These are phyloP conservation scores for Tolypocladium nubicola DNA, from an alignment of 2,329 filamentous ascomycete species.

Conservation along the genomic window DNA sequence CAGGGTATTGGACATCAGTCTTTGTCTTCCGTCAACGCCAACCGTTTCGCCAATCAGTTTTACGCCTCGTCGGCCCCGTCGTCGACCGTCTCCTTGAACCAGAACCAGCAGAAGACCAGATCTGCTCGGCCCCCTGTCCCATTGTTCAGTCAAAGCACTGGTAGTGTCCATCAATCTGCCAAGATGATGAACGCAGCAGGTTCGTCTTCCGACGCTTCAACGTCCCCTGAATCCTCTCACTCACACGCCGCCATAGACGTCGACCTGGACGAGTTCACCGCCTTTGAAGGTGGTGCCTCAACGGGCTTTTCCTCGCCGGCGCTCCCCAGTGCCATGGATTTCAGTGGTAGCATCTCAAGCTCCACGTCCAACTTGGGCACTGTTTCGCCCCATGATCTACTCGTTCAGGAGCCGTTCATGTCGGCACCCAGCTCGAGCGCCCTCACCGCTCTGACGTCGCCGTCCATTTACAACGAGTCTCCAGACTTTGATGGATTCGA, in stretches of 20 bases:
- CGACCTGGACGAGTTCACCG: constrained; percentile 47
- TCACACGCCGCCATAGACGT: constrained; percentile 36
- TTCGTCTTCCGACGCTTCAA: constrained; percentile 10
- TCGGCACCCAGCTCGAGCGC: constrained; percentile 75
- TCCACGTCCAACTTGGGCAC: constrained; percentile 52
- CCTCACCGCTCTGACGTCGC: constrained; percentile 77
- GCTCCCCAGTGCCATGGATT: constrained; percentile 39
- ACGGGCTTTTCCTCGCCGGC: constrained; percentile 45
- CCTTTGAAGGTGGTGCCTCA: constrained; percentile 41
- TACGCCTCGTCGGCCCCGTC: constrained; percentile 58
- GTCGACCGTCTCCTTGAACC: constrained; percentile 47
- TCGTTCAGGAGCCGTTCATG: constrained; percentile 56
- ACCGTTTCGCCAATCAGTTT: constrained; percentile 50
- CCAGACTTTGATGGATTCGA: constrained; percentile 67
- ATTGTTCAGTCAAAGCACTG: constrained; percentile 53
- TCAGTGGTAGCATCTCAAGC: constrained; percentile 34
- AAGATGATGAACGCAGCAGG: constrained; percentile 35
- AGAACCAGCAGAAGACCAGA: constrained; percentile 29
- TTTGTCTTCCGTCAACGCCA: constrained; percentile 43
- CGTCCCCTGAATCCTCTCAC: constrained; percentile 10
- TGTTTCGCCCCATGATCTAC: constrained; percentile 74
- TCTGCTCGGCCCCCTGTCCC: constrained; percentile 58
- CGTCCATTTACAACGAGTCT: constrained; percentile 67
- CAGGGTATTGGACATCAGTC: constrained; percentile 45
- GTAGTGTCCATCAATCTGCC: constrained; percentile 36